A percentile compares a stretch with the other conserved stretches of the same genome.
Conservation (phyloP, 2,329 filamentous ascomycete species). For the Penicillium psychrosexuale region DNA sequence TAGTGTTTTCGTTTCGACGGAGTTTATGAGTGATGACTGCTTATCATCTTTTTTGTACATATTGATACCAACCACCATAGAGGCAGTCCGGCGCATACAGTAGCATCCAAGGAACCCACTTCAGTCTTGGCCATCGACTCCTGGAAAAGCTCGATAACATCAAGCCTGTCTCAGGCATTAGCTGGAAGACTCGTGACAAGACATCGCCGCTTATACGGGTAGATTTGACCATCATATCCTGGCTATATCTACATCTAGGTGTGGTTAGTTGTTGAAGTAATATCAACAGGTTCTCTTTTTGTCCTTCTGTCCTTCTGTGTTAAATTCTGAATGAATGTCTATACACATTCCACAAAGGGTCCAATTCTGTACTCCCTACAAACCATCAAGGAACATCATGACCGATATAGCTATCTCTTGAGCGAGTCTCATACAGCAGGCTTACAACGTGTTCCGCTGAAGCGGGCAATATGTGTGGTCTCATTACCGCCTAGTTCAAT, state of each 20-base stretch:
- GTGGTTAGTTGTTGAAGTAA: background rate
- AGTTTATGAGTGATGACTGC: constrained; percentile 24
- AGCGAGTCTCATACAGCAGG: background rate
- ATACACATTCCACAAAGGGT: background rate
- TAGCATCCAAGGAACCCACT: constrained; percentile 2
- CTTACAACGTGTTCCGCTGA: background rate
- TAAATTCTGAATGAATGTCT: background rate
- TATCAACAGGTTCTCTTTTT: background rate
- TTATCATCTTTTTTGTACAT: constrained; percentile 12
- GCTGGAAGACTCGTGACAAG: background rate
- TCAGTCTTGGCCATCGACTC: background rate
- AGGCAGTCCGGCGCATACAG: constrained; percentile 10
- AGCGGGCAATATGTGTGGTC: background rate
- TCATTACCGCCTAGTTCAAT: background rate
- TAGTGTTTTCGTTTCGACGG: background rate
- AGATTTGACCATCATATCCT: background rate
- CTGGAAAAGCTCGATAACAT: background rate
- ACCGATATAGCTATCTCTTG: background rate
- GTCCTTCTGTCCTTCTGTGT: background rate
- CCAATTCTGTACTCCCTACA: background rate
- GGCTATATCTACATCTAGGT: background rate
- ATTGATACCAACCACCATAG: constrained; percentile 14
- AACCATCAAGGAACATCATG: background rate
- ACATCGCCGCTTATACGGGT: background rate
- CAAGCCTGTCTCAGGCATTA: background rate